Conservation (phyloP, 1,284 basidiomycete species). For the Pascua guehoae region DNA sequence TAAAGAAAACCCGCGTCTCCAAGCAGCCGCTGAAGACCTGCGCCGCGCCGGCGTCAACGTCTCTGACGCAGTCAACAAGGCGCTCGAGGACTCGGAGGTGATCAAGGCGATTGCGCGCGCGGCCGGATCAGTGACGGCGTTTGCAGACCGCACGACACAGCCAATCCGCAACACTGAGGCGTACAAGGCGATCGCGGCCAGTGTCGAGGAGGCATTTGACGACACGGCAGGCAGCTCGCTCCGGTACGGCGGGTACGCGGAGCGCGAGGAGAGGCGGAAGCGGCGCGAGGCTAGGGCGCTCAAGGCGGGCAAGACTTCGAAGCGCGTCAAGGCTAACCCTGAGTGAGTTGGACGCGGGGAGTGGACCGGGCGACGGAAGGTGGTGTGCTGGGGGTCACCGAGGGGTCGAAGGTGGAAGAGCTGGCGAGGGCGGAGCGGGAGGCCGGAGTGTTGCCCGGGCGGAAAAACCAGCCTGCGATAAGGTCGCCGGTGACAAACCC, state of each 20-base stretch:
- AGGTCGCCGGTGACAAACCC: too few relatives aligned
- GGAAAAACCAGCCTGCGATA: too few relatives aligned
- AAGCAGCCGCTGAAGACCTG: slow-evolving; percentile 86
- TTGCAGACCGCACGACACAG: slow-evolving; percentile 73
- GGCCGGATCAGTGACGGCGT: slow-evolving; percentile 70
- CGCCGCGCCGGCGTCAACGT: slow-evolving; percentile 85
- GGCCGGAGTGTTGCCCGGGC: too few relatives aligned
- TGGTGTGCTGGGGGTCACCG: not conserved
- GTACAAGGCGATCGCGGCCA: slow-evolving; percentile 87
- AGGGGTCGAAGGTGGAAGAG: not conserved
- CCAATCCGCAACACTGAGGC: slow-evolving; percentile 92
- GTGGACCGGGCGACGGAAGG: not conserved
- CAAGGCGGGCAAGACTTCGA: slow-evolving; percentile 69
- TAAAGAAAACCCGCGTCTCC: slow-evolving; percentile 89
- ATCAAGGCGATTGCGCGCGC: slow-evolving; percentile 72
- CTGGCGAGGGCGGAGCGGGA: not conserved
- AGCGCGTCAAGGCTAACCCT: slow-evolving; percentile 63
- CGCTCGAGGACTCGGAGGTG: slow-evolving; percentile 88
- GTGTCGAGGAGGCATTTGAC: slow-evolving; percentile 86
- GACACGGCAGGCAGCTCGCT: slow-evolving; percentile 63
- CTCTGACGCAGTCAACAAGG: slow-evolving; percentile 86
- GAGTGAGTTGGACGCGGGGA: slow-evolving; percentile 58
- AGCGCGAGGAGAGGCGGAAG: slow-evolving; percentile 76
- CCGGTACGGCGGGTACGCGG: slow-evolving; percentile 89
- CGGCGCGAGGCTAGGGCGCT: slow-evolving; percentile 69